Evolutionary conservation across 352 stramenopile species (phyloP).

Genomic region (Phytopythium ostracodes): DNA sequence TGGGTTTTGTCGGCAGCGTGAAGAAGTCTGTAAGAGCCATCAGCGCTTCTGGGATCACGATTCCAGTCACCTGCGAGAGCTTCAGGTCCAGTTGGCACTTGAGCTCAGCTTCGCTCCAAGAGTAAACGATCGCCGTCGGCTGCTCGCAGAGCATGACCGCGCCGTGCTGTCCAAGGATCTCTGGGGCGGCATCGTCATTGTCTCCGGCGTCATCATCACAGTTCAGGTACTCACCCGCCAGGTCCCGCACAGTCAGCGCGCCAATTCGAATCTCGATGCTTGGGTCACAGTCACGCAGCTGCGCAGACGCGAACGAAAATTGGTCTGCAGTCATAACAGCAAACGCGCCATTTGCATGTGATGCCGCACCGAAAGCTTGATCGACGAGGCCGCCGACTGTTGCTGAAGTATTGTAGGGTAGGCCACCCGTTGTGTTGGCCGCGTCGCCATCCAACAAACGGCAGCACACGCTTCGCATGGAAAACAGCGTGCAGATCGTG

Average conservation of each 20-base stretch:
- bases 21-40: slow-evolving; percentile 55
- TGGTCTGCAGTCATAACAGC: slow-evolving; percentile 26
- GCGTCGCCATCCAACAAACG: slow-evolving; percentile 35
- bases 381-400: background rate
- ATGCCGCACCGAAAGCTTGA: background rate
- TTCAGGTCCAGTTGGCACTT: slow-evolving; percentile 47
- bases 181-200: background rate
- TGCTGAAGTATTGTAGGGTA: background rate
- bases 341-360: slow-evolving; percentile 8
- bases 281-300: slow-evolving; percentile 41
- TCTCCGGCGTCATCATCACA: background rate
- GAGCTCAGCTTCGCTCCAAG: slow-evolving; percentile 44
- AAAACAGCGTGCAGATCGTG: slow-evolving; percentile 60
- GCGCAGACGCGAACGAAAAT: slow-evolving; percentile 30
- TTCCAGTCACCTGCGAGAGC: slow-evolving; percentile 45
- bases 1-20: slow-evolving; percentile 23
- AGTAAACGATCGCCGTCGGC: slow-evolving; percentile 45
- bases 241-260: slow-evolving; percentile 34
- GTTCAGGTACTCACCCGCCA: slow-evolving; percentile 20
- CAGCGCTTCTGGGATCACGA: slow-evolving; percentile 46
- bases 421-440: background rate
- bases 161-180: slow-evolving; percentile 2
- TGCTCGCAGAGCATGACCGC: slow-evolving; percentile 38
- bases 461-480: slow-evolving; percentile 52
- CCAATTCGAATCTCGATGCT: slow-evolving; percentile 35